Conservation (phyloP, 176 grass and related monocot genomes). For the Typha latifolia region DNA sequence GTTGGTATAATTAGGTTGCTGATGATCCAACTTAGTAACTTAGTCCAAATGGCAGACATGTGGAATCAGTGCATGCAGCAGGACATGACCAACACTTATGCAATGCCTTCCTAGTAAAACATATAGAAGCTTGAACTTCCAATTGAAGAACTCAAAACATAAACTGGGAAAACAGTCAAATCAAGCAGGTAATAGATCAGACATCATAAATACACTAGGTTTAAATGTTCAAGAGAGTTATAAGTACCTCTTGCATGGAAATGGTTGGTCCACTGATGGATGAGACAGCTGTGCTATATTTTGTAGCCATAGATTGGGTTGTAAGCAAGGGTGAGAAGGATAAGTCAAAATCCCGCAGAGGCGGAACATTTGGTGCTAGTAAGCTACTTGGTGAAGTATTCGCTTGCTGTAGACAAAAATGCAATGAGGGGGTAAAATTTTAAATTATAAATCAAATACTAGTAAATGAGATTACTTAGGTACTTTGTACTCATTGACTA, state of each 20-base stretch:
- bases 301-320: constrained; percentile 55
- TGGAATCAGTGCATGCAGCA: too few relatives aligned
- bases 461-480: too few relatives aligned
- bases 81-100: too few relatives aligned
- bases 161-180: not conserved
- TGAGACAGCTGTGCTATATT: constrained; percentile 55
- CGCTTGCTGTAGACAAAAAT: constrained; percentile 62
- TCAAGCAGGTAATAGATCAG: not conserved
- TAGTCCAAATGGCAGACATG: too few relatives aligned
- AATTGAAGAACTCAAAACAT: not conserved
- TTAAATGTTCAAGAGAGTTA: constrained; percentile 1
- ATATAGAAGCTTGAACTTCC: not conserved
- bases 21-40: too few relatives aligned
- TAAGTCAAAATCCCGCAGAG: constrained; percentile 74
- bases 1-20: too few relatives aligned
- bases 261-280: constrained; percentile 53
- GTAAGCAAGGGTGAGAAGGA: constrained; percentile 50
- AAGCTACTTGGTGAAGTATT: constrained; percentile 63
- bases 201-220: not conserved
- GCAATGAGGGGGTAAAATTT: not conserved
- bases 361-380: constrained; percentile 51
- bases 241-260: constrained; percentile 71
- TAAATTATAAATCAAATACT: too few relatives aligned
- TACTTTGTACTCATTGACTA: too few relatives aligned
- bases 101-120: not conserved